Conservation (phyloP, 352 stramenopile species). For the Phytophthora palmivora region DNA sequence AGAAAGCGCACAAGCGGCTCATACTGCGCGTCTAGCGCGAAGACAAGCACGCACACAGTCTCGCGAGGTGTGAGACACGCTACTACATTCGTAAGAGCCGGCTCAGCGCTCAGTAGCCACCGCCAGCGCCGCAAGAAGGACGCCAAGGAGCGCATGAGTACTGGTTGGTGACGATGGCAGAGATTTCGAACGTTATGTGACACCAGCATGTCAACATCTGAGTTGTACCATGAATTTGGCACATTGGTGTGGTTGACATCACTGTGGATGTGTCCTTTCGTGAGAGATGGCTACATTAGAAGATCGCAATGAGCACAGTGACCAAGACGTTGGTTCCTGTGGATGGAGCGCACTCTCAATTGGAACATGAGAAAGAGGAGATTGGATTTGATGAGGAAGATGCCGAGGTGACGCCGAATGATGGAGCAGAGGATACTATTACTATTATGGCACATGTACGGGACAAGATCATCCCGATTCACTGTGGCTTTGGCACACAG, state of each 20-base stretch:
- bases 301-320: conserved; percentile 15
- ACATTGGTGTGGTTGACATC: background rate
- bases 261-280: background rate
- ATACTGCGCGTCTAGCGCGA: conserved; percentile 36
- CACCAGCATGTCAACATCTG: background rate
- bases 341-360: conserved; percentile 1
- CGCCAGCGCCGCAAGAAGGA: conserved; percentile 29
- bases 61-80: conserved; percentile 36
- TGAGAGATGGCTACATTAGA: conserved; percentile 19
- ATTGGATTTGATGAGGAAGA: conserved; percentile 13
- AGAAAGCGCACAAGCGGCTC: conserved; percentile 35
- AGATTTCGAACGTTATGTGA: background rate
- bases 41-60: conserved; percentile 41
- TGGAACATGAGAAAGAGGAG: conserved; percentile 6
- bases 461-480: conserved; percentile 77
- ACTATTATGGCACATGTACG: conserved; percentile 66
- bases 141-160: background rate
- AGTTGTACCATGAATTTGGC: conserved; percentile 1
- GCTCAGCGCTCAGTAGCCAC: conserved; percentile 25
- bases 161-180: conserved; percentile 7
- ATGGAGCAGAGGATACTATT: conserved; percentile 63
- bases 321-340: conserved; percentile 7
- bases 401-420: conserved; percentile 40
- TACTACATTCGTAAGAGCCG: conserved; percentile 27
- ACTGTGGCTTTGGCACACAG: conserved; percentile 78